phyloP scores from a whole-genome alignment of 768 basidiomycete genomes.

The Lanmaoa pseudosensibilis region DNA sequence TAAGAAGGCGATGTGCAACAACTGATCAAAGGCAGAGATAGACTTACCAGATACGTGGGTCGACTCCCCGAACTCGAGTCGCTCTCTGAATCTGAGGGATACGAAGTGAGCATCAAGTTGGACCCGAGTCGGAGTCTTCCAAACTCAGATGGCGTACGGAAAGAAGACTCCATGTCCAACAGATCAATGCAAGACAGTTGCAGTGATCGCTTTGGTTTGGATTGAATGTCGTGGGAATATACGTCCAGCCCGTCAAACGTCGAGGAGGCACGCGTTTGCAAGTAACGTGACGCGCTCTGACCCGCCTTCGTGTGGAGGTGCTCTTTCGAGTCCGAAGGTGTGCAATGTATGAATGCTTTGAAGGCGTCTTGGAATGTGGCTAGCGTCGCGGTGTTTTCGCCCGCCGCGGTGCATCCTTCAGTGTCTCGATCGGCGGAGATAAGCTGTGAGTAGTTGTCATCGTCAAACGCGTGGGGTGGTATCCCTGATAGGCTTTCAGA shows the following conservation, averaged over 20 bases:
- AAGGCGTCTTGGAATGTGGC: constrained; percentile 31
- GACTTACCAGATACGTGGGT: constrained; percentile 19
- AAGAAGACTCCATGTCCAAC: constrained; percentile 23
- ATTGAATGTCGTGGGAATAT: constrained; percentile 26
- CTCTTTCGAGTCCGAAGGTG: constrained; percentile 24
- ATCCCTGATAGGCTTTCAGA: constrained; percentile 18
- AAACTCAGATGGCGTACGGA: constrained; percentile 10
- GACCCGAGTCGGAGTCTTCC: constrained; percentile 21
- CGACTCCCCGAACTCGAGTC: not conserved
- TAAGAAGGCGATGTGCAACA: not conserved
- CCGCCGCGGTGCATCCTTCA: constrained; percentile 2
- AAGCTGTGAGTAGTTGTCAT: constrained; percentile 17
- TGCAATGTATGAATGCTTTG: constrained; percentile 26
- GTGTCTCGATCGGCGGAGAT: constrained; percentile 15
- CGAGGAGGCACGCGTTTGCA: constrained; percentile 31
- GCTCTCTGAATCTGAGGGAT: constrained; percentile 18
- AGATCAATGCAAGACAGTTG: constrained; percentile 21
- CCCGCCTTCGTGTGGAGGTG: constrained; percentile 15
- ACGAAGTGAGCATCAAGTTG: constrained; percentile 23
- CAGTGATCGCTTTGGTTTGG: constrained; percentile 18
- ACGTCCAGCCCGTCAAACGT: constrained; percentile 33
- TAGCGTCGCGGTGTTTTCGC: constrained; percentile 27
- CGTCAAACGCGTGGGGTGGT: constrained; percentile 12
- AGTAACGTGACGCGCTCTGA: not conserved
- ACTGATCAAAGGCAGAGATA: not conserved